Evolutionary conservation across 2,329 filamentous ascomycete genomes (phyloP), one percentile per base, ranked within the genome.

Genomic region (Thermothelomyces thermophilus): DNA sequence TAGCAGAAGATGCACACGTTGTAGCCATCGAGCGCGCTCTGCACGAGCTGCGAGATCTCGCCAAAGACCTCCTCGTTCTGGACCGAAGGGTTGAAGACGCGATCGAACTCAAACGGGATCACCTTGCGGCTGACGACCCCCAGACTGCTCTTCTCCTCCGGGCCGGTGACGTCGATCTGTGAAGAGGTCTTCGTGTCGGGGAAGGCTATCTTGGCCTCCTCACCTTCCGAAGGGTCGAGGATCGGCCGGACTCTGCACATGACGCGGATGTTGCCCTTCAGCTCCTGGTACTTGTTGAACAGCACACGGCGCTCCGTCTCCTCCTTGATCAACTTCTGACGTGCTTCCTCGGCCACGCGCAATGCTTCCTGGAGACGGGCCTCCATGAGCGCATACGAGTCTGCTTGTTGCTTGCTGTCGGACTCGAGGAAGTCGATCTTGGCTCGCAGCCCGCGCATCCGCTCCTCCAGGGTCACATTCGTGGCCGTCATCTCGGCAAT

Each of bases 1-100:
- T 98, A 98, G 64, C 90, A 96, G 70, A 98, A 95, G 56, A 98
- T 97, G 68, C 91, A 97, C 45, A 98, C 93, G 60, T 97, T 98
- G 73, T 95, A 98, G 1, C 93, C 93, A 63, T 98, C 93, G 34
- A 98, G 76, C 0, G 94, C 93, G 59, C 88, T 95, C 68, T 98
- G 93, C 1, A 98, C 90, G 30, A 98, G 79, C 65, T 98, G 93
- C 50, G 89, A 94, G 64, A 97, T 97, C 65, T 98, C 93, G 48
- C 87, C 88, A 64, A 98, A 98, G 1, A 98, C 84, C 57, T 95
- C 86, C 16, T 81, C 75, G 64, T 98, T 98, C 58, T 84, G 79
- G 1, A 84, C 82, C 0, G 72, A 69, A 0, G 90, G 90, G 0
- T 83, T 78, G 63, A 98, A 98, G 0, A 97, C 90, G 7, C 90